Percentiles rank a stretch among this genome's conserved stretches.
These are phyloP conservation scores for Hygrophila difformis DNA, from an alignment of 257 asterid species.

Conservation along the genomic window DNA sequence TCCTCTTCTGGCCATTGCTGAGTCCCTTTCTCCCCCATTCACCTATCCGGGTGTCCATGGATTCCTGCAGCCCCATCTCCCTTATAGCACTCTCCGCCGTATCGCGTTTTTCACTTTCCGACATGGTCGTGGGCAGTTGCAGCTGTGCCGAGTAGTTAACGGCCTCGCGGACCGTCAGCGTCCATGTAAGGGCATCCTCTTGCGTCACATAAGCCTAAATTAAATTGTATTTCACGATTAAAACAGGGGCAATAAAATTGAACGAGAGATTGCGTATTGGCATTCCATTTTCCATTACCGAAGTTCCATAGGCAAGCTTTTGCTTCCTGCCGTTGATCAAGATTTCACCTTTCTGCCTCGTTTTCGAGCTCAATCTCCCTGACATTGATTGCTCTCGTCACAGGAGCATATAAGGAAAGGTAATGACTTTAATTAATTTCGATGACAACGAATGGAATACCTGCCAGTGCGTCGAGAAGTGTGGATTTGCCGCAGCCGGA, in stretches of 20 bases:
- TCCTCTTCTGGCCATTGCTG: conserved; percentile 56
- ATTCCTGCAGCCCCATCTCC: conserved; percentile 53
- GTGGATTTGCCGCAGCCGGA: conserved; percentile 67
- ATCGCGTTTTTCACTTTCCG: conserved; percentile 31
- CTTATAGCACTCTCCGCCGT: conserved; percentile 36
- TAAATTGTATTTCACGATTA: too few species aligned
- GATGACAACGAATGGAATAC: conserved; percentile 10
- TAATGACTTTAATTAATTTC: too few species aligned
- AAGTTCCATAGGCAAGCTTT: conserved; percentile 51
- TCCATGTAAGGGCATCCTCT: conserved; percentile 47
- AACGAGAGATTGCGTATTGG: too few species aligned
- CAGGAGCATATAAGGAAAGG: too few species aligned
- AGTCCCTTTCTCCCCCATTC: conserved; percentile 56
- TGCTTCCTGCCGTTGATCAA: conserved; percentile 53
- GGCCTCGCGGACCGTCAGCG: conserved; percentile 48
- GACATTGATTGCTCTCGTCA: too few species aligned
- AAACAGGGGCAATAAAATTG: too few species aligned
- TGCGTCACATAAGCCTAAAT: conserved; percentile 66
- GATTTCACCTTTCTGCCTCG: conserved; percentile 50
- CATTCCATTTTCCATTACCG: too few species aligned
- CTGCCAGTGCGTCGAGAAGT: conserved; percentile 50
- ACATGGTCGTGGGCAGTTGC: conserved; percentile 41
- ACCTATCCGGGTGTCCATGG: conserved; percentile 46
- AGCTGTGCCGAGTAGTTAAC: conserved; percentile 49
- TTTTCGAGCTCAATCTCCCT: conserved; percentile 49